Conservation (phyloP, 352 stramenopile genomes). For the Aphanomyces stellatus region DNA sequence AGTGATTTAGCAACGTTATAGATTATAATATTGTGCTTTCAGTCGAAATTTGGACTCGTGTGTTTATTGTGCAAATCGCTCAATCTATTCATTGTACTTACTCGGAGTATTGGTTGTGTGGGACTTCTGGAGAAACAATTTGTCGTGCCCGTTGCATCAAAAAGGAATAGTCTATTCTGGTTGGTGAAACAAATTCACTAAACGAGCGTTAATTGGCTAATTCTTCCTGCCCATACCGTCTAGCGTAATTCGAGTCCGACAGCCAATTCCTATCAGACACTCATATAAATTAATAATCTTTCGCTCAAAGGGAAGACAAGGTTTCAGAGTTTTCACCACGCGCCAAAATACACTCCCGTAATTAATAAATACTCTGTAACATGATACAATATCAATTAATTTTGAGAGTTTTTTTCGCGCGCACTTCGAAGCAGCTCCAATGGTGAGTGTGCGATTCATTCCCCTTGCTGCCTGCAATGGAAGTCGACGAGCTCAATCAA, state of each 20-base stretch:
- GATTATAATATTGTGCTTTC: no score
- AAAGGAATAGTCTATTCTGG: no score
- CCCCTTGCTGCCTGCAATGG: neutral
- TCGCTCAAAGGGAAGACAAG: neutral
- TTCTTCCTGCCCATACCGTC: no score
- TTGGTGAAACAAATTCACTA: no score
- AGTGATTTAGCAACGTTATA: no score
- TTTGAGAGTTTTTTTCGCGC: neutral
- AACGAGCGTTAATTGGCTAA: no score
- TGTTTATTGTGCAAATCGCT: no score
- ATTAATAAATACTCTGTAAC: neutral
- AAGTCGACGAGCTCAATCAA: neutral
- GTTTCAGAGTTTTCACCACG: neutral
- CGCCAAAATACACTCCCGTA: neutral
- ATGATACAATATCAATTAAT: neutral
- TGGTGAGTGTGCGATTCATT: neutral
- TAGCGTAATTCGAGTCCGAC: neutral
- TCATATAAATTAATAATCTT: neutral
- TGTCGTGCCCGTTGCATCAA: no score
- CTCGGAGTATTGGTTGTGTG: no score
- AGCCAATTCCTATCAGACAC: neutral
- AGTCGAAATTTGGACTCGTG: no score
- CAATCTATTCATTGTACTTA: no score
- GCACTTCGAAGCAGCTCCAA: neutral
- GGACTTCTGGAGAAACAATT: no score